phyloP scores from a whole-genome alignment of 352 stramenopile species.

The Phytopythium sindhum region DNA sequence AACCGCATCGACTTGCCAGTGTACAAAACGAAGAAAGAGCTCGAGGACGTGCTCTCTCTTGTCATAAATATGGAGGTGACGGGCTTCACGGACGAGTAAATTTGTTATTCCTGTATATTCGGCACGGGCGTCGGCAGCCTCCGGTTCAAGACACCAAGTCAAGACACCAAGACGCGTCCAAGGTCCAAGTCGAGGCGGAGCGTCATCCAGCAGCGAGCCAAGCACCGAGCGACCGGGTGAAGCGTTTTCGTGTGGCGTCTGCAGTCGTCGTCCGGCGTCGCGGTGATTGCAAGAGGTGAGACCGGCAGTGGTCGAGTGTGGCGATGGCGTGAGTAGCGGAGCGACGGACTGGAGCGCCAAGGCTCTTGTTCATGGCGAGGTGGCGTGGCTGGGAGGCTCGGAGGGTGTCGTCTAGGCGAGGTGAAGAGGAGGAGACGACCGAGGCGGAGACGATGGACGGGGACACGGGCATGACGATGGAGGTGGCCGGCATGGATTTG shows the following conservation, averaged over 20 bases:
- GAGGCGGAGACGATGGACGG: not conserved
- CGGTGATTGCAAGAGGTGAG: not conserved
- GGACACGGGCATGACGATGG: not conserved
- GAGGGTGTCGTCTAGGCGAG: not conserved
- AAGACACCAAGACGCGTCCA: not conserved
- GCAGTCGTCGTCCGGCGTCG: not conserved
- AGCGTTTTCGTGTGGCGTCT: not conserved
- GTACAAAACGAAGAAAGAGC: slow-evolving; percentile 88
- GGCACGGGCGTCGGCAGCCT: not conserved
- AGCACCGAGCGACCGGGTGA: not conserved
- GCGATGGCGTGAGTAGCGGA: not conserved
- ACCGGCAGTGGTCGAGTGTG: not conserved
- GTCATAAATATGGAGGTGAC: slow-evolving; percentile 96
- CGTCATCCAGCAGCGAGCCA: not conserved
- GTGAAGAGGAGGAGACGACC: not conserved
- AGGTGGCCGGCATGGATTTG: not conserved
- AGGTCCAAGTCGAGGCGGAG: not conserved
- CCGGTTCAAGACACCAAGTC: not conserved
- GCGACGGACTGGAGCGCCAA: not conserved
- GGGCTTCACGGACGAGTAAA: slow-evolving; percentile 89
- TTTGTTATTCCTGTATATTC: slow-evolving; percentile 19
- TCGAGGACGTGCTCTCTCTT: slow-evolving; percentile 94
- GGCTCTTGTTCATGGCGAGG: not conserved
- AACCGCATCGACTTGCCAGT: slow-evolving; percentile 81
- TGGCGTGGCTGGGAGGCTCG: not conserved